Conservation (phyloP, 2,329 filamentous ascomycete species). For the Septoria petroselini region DNA sequence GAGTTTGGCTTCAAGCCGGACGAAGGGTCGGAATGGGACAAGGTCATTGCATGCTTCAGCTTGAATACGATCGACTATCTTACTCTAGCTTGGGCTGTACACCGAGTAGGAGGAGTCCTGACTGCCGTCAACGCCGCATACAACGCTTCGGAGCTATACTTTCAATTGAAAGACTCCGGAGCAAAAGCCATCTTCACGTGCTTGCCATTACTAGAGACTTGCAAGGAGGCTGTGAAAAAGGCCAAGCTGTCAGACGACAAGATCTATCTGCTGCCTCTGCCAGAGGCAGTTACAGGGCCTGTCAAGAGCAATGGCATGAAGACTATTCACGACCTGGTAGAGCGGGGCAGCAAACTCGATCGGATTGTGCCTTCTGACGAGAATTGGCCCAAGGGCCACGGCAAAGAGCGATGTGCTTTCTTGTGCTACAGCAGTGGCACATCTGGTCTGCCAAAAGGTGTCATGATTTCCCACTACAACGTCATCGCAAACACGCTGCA, state of each 20-base stretch:
- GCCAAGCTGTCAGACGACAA: conserved; percentile 61
- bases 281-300: conserved; percentile 52
- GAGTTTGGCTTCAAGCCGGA: conserved; percentile 70
- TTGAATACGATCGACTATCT: conserved; percentile 80
- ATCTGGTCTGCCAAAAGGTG: conserved; percentile 69
- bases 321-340: conserved; percentile 64
- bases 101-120: conserved; percentile 69
- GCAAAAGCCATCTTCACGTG: conserved; percentile 72
- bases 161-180: conserved; percentile 67
- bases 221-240: conserved; percentile 62
- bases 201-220: conserved; percentile 60
- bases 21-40: conserved; percentile 74
- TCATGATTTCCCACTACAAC: conserved; percentile 77
- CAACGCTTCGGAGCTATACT: conserved; percentile 64
- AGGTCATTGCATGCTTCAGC: conserved; percentile 73
- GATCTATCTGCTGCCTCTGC: conserved; percentile 68
- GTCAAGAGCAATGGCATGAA: conserved; percentile 54
- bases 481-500: conserved; percentile 75
- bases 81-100: conserved; percentile 68
- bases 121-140: conserved; percentile 75
- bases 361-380: conserved; percentile 50
- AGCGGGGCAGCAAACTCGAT: conserved; percentile 56
- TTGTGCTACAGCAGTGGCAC: conserved; percentile 79
- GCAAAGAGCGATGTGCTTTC: conserved; percentile 66
- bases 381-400: conserved; percentile 63